Percentiles rank a stretch among this genome's conserved stretches.
These are phyloP conservation scores for Trichoderma citrinoviride DNA, from an alignment of 2,329 filamentous ascomycete genomes.

Conservation along the genomic window DNA sequence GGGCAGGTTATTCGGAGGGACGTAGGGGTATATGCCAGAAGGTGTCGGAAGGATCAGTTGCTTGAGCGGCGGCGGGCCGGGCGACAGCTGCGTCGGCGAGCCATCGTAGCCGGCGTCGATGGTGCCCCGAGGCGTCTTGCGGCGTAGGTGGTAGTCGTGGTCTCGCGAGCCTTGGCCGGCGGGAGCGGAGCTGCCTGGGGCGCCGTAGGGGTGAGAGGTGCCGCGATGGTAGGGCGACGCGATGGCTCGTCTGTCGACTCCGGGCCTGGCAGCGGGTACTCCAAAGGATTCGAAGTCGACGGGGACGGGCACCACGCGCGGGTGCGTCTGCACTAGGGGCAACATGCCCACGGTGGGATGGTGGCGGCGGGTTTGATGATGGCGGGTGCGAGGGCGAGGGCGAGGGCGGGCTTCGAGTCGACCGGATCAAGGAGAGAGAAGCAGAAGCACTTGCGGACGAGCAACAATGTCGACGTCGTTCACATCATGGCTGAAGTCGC, in stretches of 20 bases:
- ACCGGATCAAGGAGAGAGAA: slow-evolving; percentile 29
- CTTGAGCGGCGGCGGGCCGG: slow-evolving; percentile 74
- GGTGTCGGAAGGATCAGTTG: slow-evolving; percentile 71
- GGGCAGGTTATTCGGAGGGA: slow-evolving; percentile 22
- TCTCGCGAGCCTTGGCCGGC: slow-evolving; percentile 30
- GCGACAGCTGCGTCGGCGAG: slow-evolving; percentile 67
- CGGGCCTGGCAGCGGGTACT: slow-evolving; percentile 23
- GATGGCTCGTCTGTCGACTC: slow-evolving; percentile 30
- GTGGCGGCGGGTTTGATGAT: background rate
- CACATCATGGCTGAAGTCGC: slow-evolving; percentile 42
- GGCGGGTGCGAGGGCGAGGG: too few relatives aligned
- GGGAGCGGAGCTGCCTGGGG: slow-evolving; percentile 19
- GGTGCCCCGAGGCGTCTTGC: slow-evolving; percentile 94
- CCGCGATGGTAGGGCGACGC: slow-evolving; percentile 27
- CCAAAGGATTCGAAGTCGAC: slow-evolving; percentile 40
- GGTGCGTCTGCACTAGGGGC: slow-evolving; percentile 52
- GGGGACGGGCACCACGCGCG: slow-evolving; percentile 46
- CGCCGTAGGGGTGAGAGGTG: slow-evolving; percentile 31
- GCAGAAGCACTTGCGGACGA: slow-evolving; percentile 28
- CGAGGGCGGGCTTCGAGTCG: too few relatives aligned
- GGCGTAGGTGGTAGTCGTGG: slow-evolving; percentile 74
- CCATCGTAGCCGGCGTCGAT: slow-evolving; percentile 90
- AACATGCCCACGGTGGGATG: slow-evolving; percentile 42
- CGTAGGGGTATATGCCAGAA: slow-evolving; percentile 25
- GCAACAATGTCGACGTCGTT: slow-evolving; percentile 40